Base-by-base conservation (phyloP, 2,329 filamentous ascomycete genomes). In the Hypoxylon sp. region DNA sequence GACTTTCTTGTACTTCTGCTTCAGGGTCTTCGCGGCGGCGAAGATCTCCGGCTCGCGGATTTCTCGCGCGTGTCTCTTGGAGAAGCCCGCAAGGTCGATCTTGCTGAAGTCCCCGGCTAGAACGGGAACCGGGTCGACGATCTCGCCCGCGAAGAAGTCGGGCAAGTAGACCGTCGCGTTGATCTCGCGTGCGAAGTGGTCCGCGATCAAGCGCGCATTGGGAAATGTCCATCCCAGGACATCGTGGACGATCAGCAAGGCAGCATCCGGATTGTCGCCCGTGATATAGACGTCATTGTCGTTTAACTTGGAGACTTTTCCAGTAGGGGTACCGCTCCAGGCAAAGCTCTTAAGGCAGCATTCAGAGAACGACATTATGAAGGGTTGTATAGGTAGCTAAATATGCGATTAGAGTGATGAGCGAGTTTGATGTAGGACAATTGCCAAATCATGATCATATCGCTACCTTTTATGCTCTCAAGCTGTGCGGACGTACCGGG, bases 151-250 rank as follows among this genome's bases (percentile, higher is more conserved):
- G 68, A 82, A 83, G 61, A 77, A 78, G 71, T 78, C 77, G 24
- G 75, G 74, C 10, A 86, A 62, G 72, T 84, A 86, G 44, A 85
- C 83, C 3, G 84, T 85, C 1, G 80, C 83, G 55, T 80, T 75
- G 33, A 76, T 76, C 72, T 86, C 82, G 13, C 74, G 74, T 1
- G 84, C 84, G 69, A 80, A 84, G 75, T 84, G 80, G 71, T 86
- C 84, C 10, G 84, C 83, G 2, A 86, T 77, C 5, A 86, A 75
- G 0, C 84, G 80, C 13, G 76, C 61, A 71, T 86, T 86, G 46
- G 74, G 70, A 59, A 84, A 84, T 6, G 72, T 82, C 82, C 83
- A 86, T 59, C 83, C 82, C 24, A 82, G 78, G 24, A 83, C 59
- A 59, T 83, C 82, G 66, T 80, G 77, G 52, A 84, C 72, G 44